Conservation (phyloP, 371 early-diverging fungal genomes). For the Mortierella sp. region DNA sequence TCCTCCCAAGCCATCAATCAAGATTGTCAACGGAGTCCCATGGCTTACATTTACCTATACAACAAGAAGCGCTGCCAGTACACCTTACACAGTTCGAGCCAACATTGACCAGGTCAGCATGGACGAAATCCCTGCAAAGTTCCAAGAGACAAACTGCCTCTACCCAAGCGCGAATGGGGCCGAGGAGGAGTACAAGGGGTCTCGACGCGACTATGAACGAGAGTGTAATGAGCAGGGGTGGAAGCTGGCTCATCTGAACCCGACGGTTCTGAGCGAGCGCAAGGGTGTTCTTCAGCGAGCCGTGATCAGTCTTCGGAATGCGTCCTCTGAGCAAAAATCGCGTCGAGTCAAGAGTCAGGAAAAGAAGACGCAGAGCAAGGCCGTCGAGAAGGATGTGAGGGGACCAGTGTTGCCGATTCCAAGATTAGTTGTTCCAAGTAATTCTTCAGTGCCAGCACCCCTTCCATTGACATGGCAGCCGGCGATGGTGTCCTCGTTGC, state of each 20-base stretch:
- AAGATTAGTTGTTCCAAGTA: not conserved
- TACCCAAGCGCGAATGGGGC: slow-evolving; percentile 49
- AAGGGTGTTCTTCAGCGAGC: slow-evolving; percentile 42
- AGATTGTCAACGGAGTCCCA: slow-evolving; percentile 17
- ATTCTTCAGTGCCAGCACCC: not conserved
- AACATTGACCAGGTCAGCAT: slow-evolving; percentile 9
- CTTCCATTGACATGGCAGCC: slow-evolving; percentile 17
- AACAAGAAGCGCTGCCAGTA: slow-evolving; percentile 8
- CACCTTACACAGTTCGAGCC: slow-evolving; percentile 12
- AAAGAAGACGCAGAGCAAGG: not conserved
- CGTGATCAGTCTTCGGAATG: slow-evolving; percentile 40
- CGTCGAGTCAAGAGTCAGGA: slow-evolving; percentile 40
- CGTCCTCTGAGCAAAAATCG: slow-evolving; percentile 27
- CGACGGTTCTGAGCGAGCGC: slow-evolving; percentile 19
- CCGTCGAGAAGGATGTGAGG: not conserved
- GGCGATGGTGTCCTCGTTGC: slow-evolving; percentile 12
- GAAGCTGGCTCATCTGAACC: slow-evolving; percentile 41
- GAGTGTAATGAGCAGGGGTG: slow-evolving; percentile 53
- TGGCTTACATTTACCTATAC: slow-evolving; percentile 42
- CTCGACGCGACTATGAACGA: slow-evolving; percentile 42
- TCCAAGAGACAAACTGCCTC: slow-evolving; percentile 37
- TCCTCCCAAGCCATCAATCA: slow-evolving; percentile 12
- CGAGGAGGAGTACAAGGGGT: slow-evolving; percentile 35
- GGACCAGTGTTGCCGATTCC: not conserved
- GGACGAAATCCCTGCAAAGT: slow-evolving; percentile 5